Conservation (phyloP, 2,329 filamentous ascomycete species). For the Monilinia aucupariae region DNA sequence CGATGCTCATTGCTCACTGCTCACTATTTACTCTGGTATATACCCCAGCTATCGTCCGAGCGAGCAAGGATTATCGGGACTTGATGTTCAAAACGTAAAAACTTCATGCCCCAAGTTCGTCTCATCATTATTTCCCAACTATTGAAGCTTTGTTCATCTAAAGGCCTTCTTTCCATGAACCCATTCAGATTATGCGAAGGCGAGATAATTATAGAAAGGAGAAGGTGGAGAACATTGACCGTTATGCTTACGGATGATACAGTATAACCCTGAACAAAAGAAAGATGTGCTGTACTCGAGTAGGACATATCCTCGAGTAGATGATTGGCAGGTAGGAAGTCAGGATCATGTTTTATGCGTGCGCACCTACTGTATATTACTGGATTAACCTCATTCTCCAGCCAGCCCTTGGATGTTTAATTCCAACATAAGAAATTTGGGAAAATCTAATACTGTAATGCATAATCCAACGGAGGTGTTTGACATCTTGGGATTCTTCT, state of each 20-base stretch:
- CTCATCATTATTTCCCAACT: slow-evolving; percentile 10
- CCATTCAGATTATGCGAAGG: not conserved
- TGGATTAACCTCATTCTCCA: too few species aligned
- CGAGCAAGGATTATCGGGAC: not conserved
- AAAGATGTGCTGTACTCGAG: not conserved
- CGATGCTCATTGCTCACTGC: too few species aligned
- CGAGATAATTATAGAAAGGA: slow-evolving; percentile 12
- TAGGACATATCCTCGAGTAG: too few species aligned
- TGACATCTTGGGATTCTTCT: not conserved
- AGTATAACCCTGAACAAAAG: not conserved
- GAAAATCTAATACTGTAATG: too few species aligned
- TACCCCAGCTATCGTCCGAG: not conserved
- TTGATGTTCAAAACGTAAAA: not conserved
- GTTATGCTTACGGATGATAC: not conserved
- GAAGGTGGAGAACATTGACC: slow-evolving; percentile 7
- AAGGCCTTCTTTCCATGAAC: not conserved
- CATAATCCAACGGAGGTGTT: not conserved
- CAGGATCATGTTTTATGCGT: not conserved
- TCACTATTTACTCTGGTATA: too few species aligned
- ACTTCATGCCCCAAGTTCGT: slow-evolving; percentile 4
- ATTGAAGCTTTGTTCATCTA: slow-evolving; percentile 11
- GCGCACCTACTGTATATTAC: too few species aligned
- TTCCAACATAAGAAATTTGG: not conserved
- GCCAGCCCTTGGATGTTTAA: not conserved
- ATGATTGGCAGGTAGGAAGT: not conserved